Conservation (phyloP, 1,284 basidiomycete genomes). For the Malassezia yamatoensis region DNA sequence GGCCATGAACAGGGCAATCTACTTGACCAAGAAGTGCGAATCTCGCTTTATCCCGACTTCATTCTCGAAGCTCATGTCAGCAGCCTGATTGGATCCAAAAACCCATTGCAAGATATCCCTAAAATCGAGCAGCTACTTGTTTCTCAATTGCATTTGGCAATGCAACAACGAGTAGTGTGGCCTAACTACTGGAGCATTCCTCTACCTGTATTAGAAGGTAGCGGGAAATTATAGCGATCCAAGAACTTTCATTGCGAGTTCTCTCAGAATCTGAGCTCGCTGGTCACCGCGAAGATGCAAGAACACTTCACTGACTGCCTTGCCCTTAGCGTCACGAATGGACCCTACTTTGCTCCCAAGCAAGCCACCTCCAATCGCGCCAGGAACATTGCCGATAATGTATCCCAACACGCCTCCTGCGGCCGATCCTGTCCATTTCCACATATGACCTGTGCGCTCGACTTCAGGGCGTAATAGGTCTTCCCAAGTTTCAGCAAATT, state of each 20-base stretch:
- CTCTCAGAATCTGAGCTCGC: conserved; percentile 72
- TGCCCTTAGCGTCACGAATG: conserved; percentile 46
- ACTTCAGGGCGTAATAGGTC: conserved; percentile 46
- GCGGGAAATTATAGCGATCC: conserved; percentile 2
- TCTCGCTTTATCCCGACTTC: conserved; percentile 55
- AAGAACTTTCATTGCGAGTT: conserved; percentile 77
- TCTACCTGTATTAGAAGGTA: not conserved
- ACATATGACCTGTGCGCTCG: conserved; percentile 10
- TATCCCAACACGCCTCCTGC: conserved; percentile 8
- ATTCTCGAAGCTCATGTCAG: conserved; percentile 53
- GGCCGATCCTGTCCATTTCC: conserved; percentile 1
- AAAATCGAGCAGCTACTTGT: conserved; percentile 56
- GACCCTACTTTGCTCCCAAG: conserved; percentile 40
- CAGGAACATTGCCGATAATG: conserved; percentile 15
- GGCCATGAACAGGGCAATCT: not conserved
- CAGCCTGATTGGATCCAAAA: conserved; percentile 53
- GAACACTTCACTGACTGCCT: conserved; percentile 60
- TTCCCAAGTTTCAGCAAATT: conserved; percentile 41
- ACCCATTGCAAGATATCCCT: conserved; percentile 56
- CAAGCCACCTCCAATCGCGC: conserved; percentile 33
- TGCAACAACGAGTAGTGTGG: conserved; percentile 53
- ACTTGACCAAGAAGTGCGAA: conserved; percentile 49
- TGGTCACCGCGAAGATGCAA: conserved; percentile 63
- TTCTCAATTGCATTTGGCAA: conserved; percentile 51
- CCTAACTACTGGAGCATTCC: conserved; percentile 49